phyloP scores from a whole-genome alignment of 139 green algal genomes.

The Diplosphaera chodatii region DNA sequence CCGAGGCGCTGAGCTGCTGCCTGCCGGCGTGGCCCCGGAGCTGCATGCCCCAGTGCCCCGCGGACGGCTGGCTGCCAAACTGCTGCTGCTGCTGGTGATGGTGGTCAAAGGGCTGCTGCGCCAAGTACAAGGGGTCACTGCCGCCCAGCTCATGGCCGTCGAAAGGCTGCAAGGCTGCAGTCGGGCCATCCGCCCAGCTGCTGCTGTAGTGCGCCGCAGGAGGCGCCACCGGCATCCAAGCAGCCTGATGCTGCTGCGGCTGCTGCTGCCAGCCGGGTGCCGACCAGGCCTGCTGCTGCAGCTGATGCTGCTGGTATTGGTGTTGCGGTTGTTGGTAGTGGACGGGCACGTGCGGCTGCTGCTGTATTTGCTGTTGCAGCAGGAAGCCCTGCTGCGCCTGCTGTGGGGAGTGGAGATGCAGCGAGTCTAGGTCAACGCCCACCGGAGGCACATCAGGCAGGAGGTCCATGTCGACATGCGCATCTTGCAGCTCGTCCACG shows the following conservation, averaged over 20 bases:
- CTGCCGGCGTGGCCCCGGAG: not conserved
- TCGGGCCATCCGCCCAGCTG: not conserved
- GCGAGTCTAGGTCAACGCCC: not conserved
- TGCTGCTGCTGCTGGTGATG: not conserved
- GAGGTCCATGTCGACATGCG: not conserved
- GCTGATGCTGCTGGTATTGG: not conserved
- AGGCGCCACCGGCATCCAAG: not conserved
- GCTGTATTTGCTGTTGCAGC: too few relatives aligned
- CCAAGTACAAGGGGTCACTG: not conserved
- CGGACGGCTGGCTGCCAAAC: not conserved
- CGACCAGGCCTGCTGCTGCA: not conserved
- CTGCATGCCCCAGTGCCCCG: not conserved
- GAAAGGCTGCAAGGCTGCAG: not conserved
- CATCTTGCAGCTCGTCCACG: not conserved
- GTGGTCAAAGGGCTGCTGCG: too few relatives aligned
- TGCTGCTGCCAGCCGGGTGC: not conserved
- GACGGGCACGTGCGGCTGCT: not conserved
- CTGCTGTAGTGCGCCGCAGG: not conserved
- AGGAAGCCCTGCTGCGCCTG: too few relatives aligned
- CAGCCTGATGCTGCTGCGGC: too few relatives aligned
- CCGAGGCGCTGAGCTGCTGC: not conserved
- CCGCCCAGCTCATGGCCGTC: not conserved
- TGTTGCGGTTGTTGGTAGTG: not conserved
- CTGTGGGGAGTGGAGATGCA: not conserved
- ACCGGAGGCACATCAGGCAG: not conserved